phyloP scores from a whole-genome alignment of 2,329 filamentous ascomycete species.

The Trichophyton mentagrophytes region DNA sequence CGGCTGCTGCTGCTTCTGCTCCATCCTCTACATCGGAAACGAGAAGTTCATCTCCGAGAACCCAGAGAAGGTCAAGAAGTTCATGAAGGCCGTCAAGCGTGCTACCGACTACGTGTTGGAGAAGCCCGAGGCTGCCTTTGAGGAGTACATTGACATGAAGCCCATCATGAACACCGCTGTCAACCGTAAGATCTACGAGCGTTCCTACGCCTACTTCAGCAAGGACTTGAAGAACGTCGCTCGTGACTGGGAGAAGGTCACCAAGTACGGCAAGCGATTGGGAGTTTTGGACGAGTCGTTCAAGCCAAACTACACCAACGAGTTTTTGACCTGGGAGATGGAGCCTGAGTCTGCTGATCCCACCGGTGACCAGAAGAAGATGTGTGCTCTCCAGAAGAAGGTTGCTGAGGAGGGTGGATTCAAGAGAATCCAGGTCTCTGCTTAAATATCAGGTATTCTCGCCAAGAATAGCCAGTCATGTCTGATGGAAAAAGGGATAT shows the following conservation, averaged over 20 bases:
- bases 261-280: constrained; percentile 60
- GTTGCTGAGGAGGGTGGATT: constrained; percentile 54
- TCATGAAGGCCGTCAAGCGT: constrained; percentile 60
- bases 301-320: constrained; percentile 61
- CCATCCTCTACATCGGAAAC: constrained; percentile 69
- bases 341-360: constrained; percentile 55
- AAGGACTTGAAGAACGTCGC: constrained; percentile 60
- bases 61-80: constrained; percentile 52
- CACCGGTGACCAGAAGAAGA: constrained; percentile 59
- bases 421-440: constrained; percentile 22
- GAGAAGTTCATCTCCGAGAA: constrained; percentile 55
- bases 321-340: constrained; percentile 53
- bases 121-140: constrained; percentile 50
- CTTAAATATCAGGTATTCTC: constrained; percentile 4
- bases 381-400: constrained; percentile 55
- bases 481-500: background rate
- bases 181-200: constrained; percentile 69
- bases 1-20: constrained; percentile 75
- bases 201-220: constrained; percentile 64
- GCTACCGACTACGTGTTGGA: constrained; percentile 61
- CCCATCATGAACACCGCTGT: constrained; percentile 54
- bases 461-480: background rate
- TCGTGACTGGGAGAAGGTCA: constrained; percentile 68
- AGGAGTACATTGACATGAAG: constrained; percentile 59
- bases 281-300: constrained; percentile 53